These are phyloP conservation scores for Malassezia caprae DNA, from an alignment of 1,284 basidiomycete species.

Conservation along the genomic window DNA sequence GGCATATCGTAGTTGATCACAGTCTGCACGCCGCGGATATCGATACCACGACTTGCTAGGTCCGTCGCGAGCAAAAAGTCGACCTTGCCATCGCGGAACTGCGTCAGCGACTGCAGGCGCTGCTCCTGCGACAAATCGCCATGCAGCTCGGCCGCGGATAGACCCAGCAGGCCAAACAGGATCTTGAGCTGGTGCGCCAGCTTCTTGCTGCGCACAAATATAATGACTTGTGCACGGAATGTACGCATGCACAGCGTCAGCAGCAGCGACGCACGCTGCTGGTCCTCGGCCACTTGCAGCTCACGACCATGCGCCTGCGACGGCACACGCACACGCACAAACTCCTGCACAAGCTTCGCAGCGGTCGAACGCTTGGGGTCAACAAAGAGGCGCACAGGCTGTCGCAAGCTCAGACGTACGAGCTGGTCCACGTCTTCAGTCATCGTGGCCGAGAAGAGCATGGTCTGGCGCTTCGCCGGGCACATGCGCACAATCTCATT, in stretches of 20 bases:
- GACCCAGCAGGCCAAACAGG: conserved; percentile 73
- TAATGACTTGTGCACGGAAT: conserved; percentile 72
- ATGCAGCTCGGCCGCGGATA: conserved; percentile 83
- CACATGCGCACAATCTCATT: conserved; percentile 84
- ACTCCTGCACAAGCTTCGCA: conserved; percentile 84
- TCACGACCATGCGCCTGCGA: conserved; percentile 49
- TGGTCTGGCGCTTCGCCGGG: conserved; percentile 79
- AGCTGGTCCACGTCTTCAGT: conserved; percentile 90
- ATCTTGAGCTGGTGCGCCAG: conserved; percentile 92
- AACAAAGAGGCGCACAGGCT: conserved; percentile 57
- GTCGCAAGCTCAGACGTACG: conserved; percentile 78
- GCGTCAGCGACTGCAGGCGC: conserved; percentile 73
- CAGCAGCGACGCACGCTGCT: conserved; percentile 62
- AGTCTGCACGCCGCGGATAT: conserved; percentile 94
- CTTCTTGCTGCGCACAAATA: conserved; percentile 92
- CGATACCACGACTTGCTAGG: conserved; percentile 83
- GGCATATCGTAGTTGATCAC: conserved; percentile 98
- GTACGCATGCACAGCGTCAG: conserved; percentile 75
- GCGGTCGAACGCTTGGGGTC: conserved; percentile 60
- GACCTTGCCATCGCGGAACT: conserved; percentile 72
- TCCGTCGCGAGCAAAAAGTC: conserved; percentile 92
- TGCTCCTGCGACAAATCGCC: conserved; percentile 89
- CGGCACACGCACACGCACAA: conserved; percentile 50
- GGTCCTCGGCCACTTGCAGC: conserved; percentile 55
- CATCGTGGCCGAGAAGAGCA: conserved; percentile 98